Base-by-base conservation (phyloP, 768 basidiomycete species). In the Melanogaster broomeanus region DNA sequence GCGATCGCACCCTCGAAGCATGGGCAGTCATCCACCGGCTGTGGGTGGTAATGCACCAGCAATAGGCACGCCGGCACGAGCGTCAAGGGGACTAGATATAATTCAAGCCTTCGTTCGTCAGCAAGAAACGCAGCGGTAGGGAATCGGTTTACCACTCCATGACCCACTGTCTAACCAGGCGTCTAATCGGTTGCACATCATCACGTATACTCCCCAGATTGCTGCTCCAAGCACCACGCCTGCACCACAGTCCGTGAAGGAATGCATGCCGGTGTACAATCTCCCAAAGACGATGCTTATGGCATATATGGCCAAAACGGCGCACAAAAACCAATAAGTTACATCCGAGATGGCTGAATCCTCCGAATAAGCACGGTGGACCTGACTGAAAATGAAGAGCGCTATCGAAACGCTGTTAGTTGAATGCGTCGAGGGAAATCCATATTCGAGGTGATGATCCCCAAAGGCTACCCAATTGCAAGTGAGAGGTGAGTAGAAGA, bases 1-100 rank as follows among this genome's bases (percentile, higher is more conserved):
- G 96, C 93, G 45, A 98, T 95, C 3, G 95, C 92, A 62, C 98
- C 96, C 64, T 97, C 96, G 69, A 97, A 99, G 70, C 96, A 98
- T 2, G 96, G 96, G 59, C 96, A 98, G 61, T 96, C 93, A 51
- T 98, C 95, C 9, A 96, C 90, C 0, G 96, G 96, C 58, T 95
- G 88, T 0, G 95, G 93, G 62, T 95, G 93, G 54, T 90, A 84
- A 62, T 93, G 87, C n/a, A 95, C 86, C 18, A 88, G 71, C 5
- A 90, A 72, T 12, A 93, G 72, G 50, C 81, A 83, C n/a, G 88
- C 54, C 0, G 84, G 78, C 24, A 87, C 75, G 38, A 84, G 67
- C 10, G 79, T 77, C 33, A 80, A 62, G 7, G 88, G 87, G 16
- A 87, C 83, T 75, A 58, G 13, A 22, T 19, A 44, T 30, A 22